These are phyloP conservation scores for Rhododendron ferrugineum DNA, from an alignment of 148 eudicot species.

Conservation along the genomic window DNA sequence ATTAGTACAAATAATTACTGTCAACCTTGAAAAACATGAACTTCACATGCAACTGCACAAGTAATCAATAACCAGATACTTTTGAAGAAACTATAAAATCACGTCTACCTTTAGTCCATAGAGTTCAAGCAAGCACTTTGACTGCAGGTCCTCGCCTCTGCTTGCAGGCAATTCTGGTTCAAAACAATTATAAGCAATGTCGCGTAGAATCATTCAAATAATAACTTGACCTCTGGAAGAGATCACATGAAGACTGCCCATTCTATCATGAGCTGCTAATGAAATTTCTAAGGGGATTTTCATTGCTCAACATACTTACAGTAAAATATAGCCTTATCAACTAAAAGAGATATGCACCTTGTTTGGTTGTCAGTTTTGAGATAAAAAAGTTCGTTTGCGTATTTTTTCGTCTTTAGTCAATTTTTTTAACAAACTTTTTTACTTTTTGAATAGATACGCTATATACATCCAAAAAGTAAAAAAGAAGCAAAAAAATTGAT, in stretches of 20 bases:
- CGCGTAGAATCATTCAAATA: background rate
- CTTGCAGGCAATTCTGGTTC: constrained; percentile 83
- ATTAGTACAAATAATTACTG: background rate
- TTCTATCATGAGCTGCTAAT: background rate
- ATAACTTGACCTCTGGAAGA: background rate
- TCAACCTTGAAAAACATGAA: background rate
- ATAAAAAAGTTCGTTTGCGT: too few species aligned
- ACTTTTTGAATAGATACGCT: too few species aligned
- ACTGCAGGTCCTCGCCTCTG: constrained; percentile 93
- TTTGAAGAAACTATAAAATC: background rate
- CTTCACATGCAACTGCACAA: background rate
- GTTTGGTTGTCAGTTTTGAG: too few species aligned
- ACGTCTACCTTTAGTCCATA: constrained; percentile 88
- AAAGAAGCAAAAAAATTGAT: too few species aligned
- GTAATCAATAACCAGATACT: background rate
- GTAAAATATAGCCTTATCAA: background rate
- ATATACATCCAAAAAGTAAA: too few species aligned
- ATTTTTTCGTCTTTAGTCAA: too few species aligned
- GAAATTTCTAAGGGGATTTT: background rate
- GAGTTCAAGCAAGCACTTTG: constrained; percentile 97
- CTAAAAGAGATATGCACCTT: background rate
- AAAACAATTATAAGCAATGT: constrained; percentile 16
- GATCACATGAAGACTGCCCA: background rate
- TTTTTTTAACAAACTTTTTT: too few species aligned
- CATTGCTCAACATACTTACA: background rate